Evolutionary conservation across 2,329 filamentous ascomycete species (phyloP), one percentile per base, ranked within the genome.

Genomic region (Trichocomaceae sp.): DNA sequence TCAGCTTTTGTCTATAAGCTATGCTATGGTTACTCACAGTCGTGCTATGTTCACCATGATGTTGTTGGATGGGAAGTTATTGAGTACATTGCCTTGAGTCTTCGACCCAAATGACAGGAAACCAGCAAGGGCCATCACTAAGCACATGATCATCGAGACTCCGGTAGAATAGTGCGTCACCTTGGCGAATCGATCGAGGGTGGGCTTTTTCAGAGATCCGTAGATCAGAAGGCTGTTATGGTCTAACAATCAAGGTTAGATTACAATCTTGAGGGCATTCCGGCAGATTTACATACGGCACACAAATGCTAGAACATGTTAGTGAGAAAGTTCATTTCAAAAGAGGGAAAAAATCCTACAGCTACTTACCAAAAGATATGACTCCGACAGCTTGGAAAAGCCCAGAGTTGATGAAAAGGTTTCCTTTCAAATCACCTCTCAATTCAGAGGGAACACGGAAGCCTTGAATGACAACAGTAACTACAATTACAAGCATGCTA

Each of bases 171-270:
- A 95, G 75, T 99, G 93, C 37, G 93, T 99, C 39, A 99, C 92
- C 55, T 80, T 84, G 37, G 90, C 80, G 75, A 99, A 99, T 60
- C 95, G 90, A 77, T 97, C 91, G 63, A 99, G 87, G 1, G 93
- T 99, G 1, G 93, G 93, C 50, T 88, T 96, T 63, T 87, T 86
- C 59, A 99, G 82, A 2, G 92, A 97, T 61, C 92, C 92, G 73
- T 99, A 99, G 68, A 99, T 99, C 54, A 99, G 80, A 57, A 99
- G 85, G 50, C 90, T 95, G 75, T 99, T 99, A 76, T 99, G 93
- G 69, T 99, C 78, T 81, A 61, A 39, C 7, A 37, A 22, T 22
- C 15, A 39, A 45, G 20, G 57, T 71, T 58, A 69, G 61, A 54
- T 35, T 52, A 9, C n/a, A 17, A 42, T 3, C 17, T 13, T 20